These are phyloP conservation scores for Eragrostis tef DNA, from an alignment of 202 grass and related monocot genomes.

Conservation along the genomic window DNA sequence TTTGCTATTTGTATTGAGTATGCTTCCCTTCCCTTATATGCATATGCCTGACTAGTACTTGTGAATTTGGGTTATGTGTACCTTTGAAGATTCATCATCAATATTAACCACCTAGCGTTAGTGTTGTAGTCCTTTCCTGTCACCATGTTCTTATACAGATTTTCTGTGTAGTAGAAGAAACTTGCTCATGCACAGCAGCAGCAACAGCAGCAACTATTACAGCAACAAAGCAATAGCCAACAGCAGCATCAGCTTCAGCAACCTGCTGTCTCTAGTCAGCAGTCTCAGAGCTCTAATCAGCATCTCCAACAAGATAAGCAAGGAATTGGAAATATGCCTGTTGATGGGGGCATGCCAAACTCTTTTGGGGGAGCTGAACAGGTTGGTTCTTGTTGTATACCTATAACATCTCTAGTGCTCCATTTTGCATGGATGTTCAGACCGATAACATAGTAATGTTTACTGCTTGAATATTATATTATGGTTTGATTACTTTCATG, in stretches of 20 bases:
- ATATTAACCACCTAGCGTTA: not conserved
- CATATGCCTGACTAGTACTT: slow-evolving; percentile 2
- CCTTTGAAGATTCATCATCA: slow-evolving; percentile 16
- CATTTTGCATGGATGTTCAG: slow-evolving; percentile 36
- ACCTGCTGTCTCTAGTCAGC: slow-evolving; percentile 85
- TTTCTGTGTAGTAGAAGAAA: slow-evolving; percentile 98
- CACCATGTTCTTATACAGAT: slow-evolving; percentile 62
- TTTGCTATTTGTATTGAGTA: not conserved
- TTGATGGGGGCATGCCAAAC: slow-evolving; percentile 77
- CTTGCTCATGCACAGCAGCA: slow-evolving; percentile 86
- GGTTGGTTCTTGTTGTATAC: slow-evolving; percentile 51
- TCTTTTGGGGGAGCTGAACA: slow-evolving; percentile 81
- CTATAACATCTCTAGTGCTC: slow-evolving; percentile 4
- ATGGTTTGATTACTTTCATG: slow-evolving; percentile 1
- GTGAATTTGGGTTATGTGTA: slow-evolving; percentile 39
- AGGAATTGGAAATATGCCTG: slow-evolving; percentile 69
- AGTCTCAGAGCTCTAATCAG: slow-evolving; percentile 90
- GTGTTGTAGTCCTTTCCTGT: slow-evolving; percentile 26
- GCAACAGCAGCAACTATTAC: slow-evolving; percentile 63
- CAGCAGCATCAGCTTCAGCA: slow-evolving; percentile 78
- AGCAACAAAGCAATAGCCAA: slow-evolving; percentile 66
- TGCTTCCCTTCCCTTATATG: slow-evolving; percentile 9
- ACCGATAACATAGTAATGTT: not conserved
- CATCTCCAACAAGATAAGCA: slow-evolving; percentile 84
- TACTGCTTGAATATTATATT: not conserved